Base-by-base conservation (phyloP, 2,329 filamentous ascomycete genomes). In the Alternaria sp. region DNA sequence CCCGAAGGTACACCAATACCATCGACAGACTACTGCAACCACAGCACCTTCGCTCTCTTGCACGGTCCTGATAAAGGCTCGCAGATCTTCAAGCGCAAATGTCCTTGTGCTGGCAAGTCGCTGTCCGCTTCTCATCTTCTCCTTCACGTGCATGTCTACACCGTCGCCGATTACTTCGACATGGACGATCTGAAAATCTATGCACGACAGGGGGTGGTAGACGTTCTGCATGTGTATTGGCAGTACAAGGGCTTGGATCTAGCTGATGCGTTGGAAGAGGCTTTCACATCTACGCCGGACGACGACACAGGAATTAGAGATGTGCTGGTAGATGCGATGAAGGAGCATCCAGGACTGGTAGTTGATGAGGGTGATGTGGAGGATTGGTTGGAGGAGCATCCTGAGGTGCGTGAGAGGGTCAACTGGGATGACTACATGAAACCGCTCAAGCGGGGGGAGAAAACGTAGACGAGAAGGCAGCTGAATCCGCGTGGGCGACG, bases 161-260 rank as follows among this genome's bases (percentile, higher is more conserved):
- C 59, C 2, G 36, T 62, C 8, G 62, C 54, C 5, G 62, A 64
- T 27, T 61, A 62, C 36, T 34, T 64, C 16, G 41, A 34, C 8
- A 62, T 61, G 50, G 12, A 3, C 8, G 41, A 44, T 32, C 16
- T 64, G 4, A 64, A 62, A 4, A 6, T 28, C n/a, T 56, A 53
- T 3, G 59, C 59, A 16, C 51, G 28, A 0, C 34, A 59, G 22
- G 59, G 51, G 2, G 50, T 62, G 16, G 14, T 20, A 6, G 53
- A 57, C 5, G 45, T 65, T 5, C 18, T 62, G 38, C 62, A 62
- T 50, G 62, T 64, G 8, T 54, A 64, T 12, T 64, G 59, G 62
- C 46, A 59, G 22, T 43, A 54, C 22, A 40, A 58, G n/a, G 45
- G 36, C 2, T 16, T 63, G 34, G 25, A 54, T 2, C 22, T 54